Conservation (phyloP, 495 filamentous ascomycete genomes). For the Stereocaulon alpinum region DNA sequence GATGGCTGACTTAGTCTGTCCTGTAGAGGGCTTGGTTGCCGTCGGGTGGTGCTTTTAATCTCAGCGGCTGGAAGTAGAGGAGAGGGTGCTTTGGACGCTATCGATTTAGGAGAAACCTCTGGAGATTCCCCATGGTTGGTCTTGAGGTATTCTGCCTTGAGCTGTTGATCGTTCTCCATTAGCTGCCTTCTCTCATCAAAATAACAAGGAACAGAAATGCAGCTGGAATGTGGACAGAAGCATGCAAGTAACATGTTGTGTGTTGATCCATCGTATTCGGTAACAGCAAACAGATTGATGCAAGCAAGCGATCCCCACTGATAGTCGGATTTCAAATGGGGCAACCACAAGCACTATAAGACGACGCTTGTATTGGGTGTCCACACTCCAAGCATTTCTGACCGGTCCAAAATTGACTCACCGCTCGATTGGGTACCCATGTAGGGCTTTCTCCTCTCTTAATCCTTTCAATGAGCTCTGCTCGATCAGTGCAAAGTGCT, state of each 20-base stretch:
- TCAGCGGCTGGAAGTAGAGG: conserved; percentile 25
- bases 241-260: neutral
- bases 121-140: conserved; percentile 14
- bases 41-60: conserved; percentile 5
- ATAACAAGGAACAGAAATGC: no score
- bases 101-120: conserved; percentile 7
- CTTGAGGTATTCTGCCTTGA: conserved; percentile 21
- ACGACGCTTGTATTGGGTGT: neutral
- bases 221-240: neutral
- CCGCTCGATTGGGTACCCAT: conserved; percentile 58
- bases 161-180: neutral
- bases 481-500: conserved; percentile 43
- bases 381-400: neutral
- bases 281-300: neutral
- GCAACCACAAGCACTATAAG: neutral
- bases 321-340: neutral
- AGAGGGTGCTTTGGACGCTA: conserved; percentile 7
- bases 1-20: conserved; percentile 31
- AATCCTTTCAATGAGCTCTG: conserved; percentile 72
- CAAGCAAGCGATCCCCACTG: neutral
- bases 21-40: neutral
- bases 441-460: conserved; percentile 71
- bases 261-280: neutral
- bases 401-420: conserved; percentile 31
- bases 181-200: neutral